phyloP scores from a whole-genome alignment of 345 rosid genomes.

The Salix udensis region DNA sequence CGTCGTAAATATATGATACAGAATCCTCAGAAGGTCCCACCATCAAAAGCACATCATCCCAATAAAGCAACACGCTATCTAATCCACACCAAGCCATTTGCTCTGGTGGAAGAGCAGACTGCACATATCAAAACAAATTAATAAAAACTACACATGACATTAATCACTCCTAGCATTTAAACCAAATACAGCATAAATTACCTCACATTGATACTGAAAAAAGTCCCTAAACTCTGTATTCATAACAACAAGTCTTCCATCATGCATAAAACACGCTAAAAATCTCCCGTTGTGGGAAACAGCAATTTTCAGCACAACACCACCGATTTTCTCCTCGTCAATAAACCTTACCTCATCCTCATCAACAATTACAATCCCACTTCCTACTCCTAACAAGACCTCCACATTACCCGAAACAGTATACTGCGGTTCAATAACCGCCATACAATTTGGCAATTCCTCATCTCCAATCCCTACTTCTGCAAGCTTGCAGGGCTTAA shows the following conservation, averaged over 20 bases:
- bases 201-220: slow-evolving; percentile 76
- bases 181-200: slow-evolving; percentile 13
- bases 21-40: slow-evolving; percentile 90
- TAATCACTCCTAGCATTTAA: not conserved
- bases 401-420: slow-evolving; percentile 82
- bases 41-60: slow-evolving; percentile 94
- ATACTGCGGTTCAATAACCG: slow-evolving; percentile 87
- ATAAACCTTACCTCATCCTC: slow-evolving; percentile 72
- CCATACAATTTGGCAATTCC: slow-evolving; percentile 58
- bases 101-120: slow-evolving; percentile 95
- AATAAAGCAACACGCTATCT: slow-evolving; percentile 83
- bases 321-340: slow-evolving; percentile 45
- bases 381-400: slow-evolving; percentile 61
- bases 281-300: slow-evolving; percentile 74
- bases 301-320: slow-evolving; percentile 75
- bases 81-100: slow-evolving; percentile 98
- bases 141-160: not conserved
- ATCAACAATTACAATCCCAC: slow-evolving; percentile 60
- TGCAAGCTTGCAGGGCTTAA: slow-evolving; percentile 54
- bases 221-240: slow-evolving; percentile 47
- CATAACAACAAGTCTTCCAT: slow-evolving; percentile 70
- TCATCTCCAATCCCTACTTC: slow-evolving; percentile 47
- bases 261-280: slow-evolving; percentile 80
- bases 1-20: slow-evolving; percentile 78
- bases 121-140: slow-evolving; percentile 10